Percentiles rank a stretch among this genome's conserved stretches.
These are phyloP conservation scores for Corynespora cassiicola DNA, from an alignment of 2,329 filamentous ascomycete genomes.

Conservation along the genomic window DNA sequence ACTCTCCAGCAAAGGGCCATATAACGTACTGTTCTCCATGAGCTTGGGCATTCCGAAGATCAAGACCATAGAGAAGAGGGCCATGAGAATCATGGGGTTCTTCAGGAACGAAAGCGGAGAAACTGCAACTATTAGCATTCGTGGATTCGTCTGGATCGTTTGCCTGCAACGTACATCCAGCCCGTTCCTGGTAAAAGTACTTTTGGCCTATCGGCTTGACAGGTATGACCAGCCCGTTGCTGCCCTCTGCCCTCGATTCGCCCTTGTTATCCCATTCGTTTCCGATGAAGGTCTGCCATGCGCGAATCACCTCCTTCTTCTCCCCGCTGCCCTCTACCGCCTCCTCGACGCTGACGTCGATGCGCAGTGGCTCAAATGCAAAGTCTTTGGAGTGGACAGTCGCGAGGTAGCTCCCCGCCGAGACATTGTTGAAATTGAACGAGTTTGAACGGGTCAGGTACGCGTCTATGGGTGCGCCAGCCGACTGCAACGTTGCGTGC, in stretches of 20 bases:
- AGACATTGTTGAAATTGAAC: conserved; percentile 78
- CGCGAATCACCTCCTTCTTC: conserved; percentile 58
- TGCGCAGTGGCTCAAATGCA: conserved; percentile 77
- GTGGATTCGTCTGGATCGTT: neutral
- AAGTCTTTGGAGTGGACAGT: conserved; percentile 79
- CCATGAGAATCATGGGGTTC: conserved; percentile 97
- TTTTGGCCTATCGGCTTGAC: conserved; percentile 69
- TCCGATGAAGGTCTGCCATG: conserved; percentile 86
- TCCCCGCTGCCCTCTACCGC: conserved; percentile 35
- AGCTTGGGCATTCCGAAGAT: conserved; percentile 95
- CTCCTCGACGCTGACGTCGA: conserved; percentile 67
- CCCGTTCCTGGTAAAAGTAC: conserved; percentile 78
- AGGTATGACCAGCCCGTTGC: conserved; percentile 61
- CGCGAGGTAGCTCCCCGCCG: conserved; percentile 77
- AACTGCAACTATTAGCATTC: conserved; percentile 58
- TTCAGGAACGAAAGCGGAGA: conserved; percentile 83
- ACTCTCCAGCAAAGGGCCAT: conserved; percentile 31
- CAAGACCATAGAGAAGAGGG: conserved; percentile 78
- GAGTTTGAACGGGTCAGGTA: conserved; percentile 72
- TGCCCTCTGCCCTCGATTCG: conserved; percentile 58
- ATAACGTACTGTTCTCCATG: conserved; percentile 94
- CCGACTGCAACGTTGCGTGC: conserved; percentile 70
- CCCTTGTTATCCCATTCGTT: conserved; percentile 92
- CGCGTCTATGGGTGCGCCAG: conserved; percentile 59
- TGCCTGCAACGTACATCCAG: conserved; percentile 69